Evolutionary conservation across 2,329 filamentous ascomycete genomes (phyloP).

Genomic region (Aspergillus jensenii): DNA sequence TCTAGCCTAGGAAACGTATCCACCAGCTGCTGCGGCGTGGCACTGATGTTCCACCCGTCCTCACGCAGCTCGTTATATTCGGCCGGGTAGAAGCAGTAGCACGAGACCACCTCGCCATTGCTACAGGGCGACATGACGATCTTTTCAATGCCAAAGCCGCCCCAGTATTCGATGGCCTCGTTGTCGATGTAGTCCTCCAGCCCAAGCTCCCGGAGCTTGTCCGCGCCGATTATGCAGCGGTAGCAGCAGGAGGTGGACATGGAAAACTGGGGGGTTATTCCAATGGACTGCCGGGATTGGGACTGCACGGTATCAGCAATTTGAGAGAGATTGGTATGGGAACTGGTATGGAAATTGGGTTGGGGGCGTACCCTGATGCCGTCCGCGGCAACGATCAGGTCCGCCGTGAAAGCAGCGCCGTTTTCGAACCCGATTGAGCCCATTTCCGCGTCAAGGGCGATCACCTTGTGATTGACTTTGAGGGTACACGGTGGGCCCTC

Average conservation of each 20-base stretch:
- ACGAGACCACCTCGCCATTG: slow-evolving; percentile 38
- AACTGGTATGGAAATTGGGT: too few relatives aligned
- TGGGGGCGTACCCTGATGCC: slow-evolving; percentile 13
- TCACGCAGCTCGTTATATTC: slow-evolving; percentile 22
- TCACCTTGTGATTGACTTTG: slow-evolving; percentile 23
- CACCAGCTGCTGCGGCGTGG: slow-evolving; percentile 22
- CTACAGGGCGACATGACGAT: slow-evolving; percentile 43
- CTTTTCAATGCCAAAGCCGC: slow-evolving; percentile 41
- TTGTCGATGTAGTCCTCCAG: slow-evolving; percentile 36
- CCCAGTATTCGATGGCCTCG: slow-evolving; percentile 31
- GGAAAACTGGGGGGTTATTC: slow-evolving; percentile 32
- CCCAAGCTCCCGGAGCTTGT: slow-evolving; percentile 23
- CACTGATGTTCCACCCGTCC: slow-evolving; percentile 25
- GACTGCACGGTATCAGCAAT: background rate
- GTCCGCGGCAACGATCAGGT: slow-evolving; percentile 27
- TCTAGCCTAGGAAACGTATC: slow-evolving; percentile 25
- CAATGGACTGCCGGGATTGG: slow-evolving; percentile 8
- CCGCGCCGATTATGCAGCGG: slow-evolving; percentile 25
- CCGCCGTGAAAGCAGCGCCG: slow-evolving; percentile 13
- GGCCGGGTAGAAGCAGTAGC: slow-evolving; percentile 40
- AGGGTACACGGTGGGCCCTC: slow-evolving; percentile 18
- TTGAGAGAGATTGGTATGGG: background rate
- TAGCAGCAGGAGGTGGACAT: slow-evolving; percentile 40
- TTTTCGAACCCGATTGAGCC: slow-evolving; percentile 24
- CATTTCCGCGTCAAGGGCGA: slow-evolving; percentile 17